Conservation (phyloP, 257 asterid species). For the Anisodus tanguticus region DNA sequence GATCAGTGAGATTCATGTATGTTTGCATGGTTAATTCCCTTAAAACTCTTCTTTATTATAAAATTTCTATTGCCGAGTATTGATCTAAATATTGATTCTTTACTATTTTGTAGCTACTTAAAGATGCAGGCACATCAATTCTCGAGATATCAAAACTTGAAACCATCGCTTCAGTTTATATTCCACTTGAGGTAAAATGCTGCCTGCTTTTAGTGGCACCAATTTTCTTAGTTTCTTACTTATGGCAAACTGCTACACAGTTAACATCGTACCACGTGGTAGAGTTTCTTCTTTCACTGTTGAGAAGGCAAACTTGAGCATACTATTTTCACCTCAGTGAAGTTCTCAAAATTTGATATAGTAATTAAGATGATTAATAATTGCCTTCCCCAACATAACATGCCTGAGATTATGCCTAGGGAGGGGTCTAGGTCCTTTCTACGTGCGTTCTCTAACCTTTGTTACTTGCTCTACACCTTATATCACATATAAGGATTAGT, state of each 20-base stretch:
- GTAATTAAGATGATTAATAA: slow-evolving; percentile 2
- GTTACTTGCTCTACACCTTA: too few species aligned
- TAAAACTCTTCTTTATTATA: slow-evolving; percentile 9
- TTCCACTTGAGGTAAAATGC: slow-evolving; percentile 80
- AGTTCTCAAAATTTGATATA: slow-evolving; percentile 10
- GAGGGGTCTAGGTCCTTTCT: neutral
- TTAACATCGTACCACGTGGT: neutral
- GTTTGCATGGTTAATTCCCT: slow-evolving; percentile 38
- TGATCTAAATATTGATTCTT: slow-evolving; percentile 37
- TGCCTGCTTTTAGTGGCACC: slow-evolving; percentile 12
- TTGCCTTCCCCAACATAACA: neutral
- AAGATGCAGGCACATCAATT: slow-evolving; percentile 79
- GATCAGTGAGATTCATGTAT: slow-evolving; percentile 92
- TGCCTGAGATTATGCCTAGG: neutral
- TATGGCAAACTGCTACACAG: neutral
- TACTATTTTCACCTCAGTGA: neutral
- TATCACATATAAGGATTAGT: too few species aligned
- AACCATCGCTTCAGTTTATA: slow-evolving; percentile 65
- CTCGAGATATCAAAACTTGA: slow-evolving; percentile 85
- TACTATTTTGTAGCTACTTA: slow-evolving; percentile 69
- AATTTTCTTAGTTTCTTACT: neutral
- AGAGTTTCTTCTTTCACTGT: neutral
- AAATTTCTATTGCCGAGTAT: slow-evolving; percentile 25
- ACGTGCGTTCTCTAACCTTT: neutral
- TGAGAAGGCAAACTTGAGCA: slow-evolving; percentile 4